phyloP scores from a whole-genome alignment of 805 yeast species.

The Lachancea waltii region DNA sequence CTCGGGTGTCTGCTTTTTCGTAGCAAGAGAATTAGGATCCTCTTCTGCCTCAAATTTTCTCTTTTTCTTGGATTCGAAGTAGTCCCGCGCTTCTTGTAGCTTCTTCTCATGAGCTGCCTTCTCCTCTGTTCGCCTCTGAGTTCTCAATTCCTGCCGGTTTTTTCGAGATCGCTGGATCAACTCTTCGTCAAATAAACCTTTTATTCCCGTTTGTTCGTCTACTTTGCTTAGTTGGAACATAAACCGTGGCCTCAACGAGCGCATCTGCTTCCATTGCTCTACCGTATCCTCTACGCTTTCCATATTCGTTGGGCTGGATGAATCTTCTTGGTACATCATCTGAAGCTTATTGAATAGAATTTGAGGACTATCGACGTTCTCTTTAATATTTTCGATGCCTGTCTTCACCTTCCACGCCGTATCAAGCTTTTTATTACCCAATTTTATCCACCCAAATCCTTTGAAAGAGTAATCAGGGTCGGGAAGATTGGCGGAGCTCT shows the following conservation, averaged over 20 bases:
- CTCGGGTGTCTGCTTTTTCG: conserved; percentile 8
- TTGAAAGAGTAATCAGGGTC: conserved; percentile 15
- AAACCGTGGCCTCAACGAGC: conserved; percentile 35
- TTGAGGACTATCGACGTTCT: conserved; percentile 17
- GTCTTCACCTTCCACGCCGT: conserved; percentile 36
- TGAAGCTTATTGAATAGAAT: conserved; percentile 17
- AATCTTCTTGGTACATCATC: conserved; percentile 10
- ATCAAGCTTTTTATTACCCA: conserved; percentile 30
- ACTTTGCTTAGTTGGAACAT: conserved; percentile 35
- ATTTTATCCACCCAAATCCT: conserved; percentile 27
- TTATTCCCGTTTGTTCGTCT: conserved; percentile 32
- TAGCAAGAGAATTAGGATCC: conserved; percentile 5
- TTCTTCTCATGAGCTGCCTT: conserved; percentile 3
- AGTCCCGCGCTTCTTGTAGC: conserved; percentile 7
- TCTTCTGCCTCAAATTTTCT: conserved; percentile 17
- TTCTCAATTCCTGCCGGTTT: conserved; percentile 4
- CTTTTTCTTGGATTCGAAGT: conserved; percentile 11
- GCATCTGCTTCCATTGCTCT: conserved; percentile 39
- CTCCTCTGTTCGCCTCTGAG: not conserved
- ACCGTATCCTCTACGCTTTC: conserved; percentile 19
- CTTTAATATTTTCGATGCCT: conserved; percentile 33
- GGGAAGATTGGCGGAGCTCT: not conserved
- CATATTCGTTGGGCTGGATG: conserved; percentile 1
- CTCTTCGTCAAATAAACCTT: conserved; percentile 34
- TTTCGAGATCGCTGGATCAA: conserved; percentile 16